Conservation (phyloP, 768 basidiomycete species). For the Suillus subalutaceus region DNA sequence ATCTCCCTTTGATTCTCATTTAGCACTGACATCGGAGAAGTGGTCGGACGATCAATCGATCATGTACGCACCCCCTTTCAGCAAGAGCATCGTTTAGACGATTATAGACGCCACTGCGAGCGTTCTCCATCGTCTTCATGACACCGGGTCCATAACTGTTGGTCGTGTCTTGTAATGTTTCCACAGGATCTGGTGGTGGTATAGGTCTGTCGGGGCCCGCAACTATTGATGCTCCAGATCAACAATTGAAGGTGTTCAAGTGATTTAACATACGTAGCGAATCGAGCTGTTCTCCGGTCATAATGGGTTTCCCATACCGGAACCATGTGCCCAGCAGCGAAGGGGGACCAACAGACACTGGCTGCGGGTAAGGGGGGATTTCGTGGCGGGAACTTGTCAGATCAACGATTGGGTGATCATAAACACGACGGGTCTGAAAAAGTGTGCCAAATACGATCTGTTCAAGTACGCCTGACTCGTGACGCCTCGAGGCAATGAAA, state of each 20-base stretch:
- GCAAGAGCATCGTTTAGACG: conserved; percentile 54
- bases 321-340: conserved; percentile 62
- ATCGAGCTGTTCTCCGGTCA: conserved; percentile 65
- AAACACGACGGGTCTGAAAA: conserved; percentile 57
- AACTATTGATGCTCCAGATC: conserved; percentile 40
- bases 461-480: conserved; percentile 36
- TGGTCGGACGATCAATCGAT: neutral
- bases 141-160: conserved; percentile 23
- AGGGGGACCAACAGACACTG: conserved; percentile 59
- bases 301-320: conserved; percentile 44
- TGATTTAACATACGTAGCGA: conserved; percentile 48
- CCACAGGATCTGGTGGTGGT: conserved; percentile 28
- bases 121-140: conserved; percentile 38
- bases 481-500: conserved; percentile 46
- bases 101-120: conserved; percentile 46
- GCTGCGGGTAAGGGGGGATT: conserved; percentile 62
- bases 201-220: conserved; percentile 67
- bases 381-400: conserved; percentile 43
- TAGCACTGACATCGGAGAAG: neutral
- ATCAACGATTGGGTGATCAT: conserved; percentile 54
- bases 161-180: conserved; percentile 20
- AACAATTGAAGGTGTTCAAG: neutral
- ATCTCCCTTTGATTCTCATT: conserved; percentile 48
- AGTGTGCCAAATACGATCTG: conserved; percentile 57
- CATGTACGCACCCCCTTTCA: conserved; percentile 60